Conservation (phyloP, 2,329 filamentous ascomycete genomes). For the Chaetomium globosum region DNA sequence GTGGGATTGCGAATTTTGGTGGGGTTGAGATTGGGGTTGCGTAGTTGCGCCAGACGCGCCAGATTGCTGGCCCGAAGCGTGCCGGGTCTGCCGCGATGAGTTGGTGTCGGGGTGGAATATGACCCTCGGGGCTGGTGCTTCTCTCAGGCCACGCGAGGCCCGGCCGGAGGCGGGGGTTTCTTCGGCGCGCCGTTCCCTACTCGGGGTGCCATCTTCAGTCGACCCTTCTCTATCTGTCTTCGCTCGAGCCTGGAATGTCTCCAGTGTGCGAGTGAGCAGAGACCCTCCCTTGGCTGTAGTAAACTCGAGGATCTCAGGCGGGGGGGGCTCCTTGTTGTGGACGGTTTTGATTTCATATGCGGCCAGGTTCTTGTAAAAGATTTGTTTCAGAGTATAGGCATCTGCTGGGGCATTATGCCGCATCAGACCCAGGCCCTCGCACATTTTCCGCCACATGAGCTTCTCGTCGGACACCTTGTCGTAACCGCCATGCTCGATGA, state of each 20-base stretch:
- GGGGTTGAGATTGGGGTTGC: conserved; percentile 34
- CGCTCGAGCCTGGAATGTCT: conserved; percentile 63
- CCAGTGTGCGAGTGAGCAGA: conserved; percentile 74
- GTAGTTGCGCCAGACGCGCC: conserved; percentile 32
- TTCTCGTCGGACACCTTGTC: conserved; percentile 82
- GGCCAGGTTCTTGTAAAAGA: conserved; percentile 86
- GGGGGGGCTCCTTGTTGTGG: conserved; percentile 78
- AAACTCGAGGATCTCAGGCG: conserved; percentile 84
- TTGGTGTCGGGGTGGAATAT: conserved; percentile 82
- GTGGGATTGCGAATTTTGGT: conserved; percentile 39
- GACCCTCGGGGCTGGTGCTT: conserved; percentile 81
- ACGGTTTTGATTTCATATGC: conserved; percentile 82
- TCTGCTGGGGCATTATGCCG: conserved; percentile 77
- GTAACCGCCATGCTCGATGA: conserved; percentile 78
- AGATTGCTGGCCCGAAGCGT: conserved; percentile 50
- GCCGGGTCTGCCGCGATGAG: conserved; percentile 64
- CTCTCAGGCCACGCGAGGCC: conserved; percentile 68
- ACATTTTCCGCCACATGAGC: conserved; percentile 81
- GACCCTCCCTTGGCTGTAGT: conserved; percentile 83
- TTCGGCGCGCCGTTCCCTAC: conserved; percentile 54
- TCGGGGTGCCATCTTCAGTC: conserved; percentile 62
- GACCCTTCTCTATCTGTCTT: conserved; percentile 58
- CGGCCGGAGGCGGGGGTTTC: conserved; percentile 58
- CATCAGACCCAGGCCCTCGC: conserved; percentile 73
- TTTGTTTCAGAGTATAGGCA: conserved; percentile 81